phyloP scores from a whole-genome alignment of 1,139 yeast species.

The Torulaspora pretoriensis region DNA sequence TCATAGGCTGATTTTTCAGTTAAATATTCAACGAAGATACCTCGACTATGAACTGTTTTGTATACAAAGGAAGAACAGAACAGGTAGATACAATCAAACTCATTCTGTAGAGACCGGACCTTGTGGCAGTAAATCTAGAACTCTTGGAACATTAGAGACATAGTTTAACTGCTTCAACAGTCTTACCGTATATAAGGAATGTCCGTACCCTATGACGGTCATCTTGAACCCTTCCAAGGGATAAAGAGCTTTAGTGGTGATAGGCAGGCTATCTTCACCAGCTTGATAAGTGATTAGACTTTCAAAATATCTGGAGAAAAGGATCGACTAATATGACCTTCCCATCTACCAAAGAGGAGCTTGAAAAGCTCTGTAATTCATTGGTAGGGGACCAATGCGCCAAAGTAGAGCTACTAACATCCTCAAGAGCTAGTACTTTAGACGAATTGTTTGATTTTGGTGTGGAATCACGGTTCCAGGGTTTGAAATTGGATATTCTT shows the following conservation, averaged over 20 bases:
- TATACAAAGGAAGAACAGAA: no score
- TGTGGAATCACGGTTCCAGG: constrained; percentile 4
- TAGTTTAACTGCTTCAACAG: not conserved
- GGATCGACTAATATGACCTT: not conserved
- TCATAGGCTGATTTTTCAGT: not conserved
- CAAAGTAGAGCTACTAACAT: constrained; percentile 18
- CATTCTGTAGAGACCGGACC: no score
- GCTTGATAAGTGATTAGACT: not conserved
- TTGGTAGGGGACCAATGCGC: constrained; percentile 27
- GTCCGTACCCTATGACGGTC: constrained; percentile 6
- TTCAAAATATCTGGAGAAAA: not conserved
- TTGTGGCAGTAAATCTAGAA: no score
- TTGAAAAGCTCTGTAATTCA: constrained; percentile 13
- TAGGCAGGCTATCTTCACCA: not conserved
- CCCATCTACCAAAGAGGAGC: constrained; percentile 5
- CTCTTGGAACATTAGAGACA: no score
- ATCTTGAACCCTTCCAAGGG: constrained; percentile 6
- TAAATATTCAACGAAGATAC: not conserved
- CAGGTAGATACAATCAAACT: no score
- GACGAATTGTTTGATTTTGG: constrained; percentile 17
- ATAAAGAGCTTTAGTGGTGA: not conserved
- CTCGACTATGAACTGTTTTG: no score
- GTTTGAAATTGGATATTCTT: constrained; percentile 26
- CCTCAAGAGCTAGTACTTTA: constrained; percentile 14
- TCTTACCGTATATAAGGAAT: constrained; percentile 1